Base-by-base conservation (phyloP, 2,329 filamentous ascomycete species). In the Acrocalymma vagum region DNA sequence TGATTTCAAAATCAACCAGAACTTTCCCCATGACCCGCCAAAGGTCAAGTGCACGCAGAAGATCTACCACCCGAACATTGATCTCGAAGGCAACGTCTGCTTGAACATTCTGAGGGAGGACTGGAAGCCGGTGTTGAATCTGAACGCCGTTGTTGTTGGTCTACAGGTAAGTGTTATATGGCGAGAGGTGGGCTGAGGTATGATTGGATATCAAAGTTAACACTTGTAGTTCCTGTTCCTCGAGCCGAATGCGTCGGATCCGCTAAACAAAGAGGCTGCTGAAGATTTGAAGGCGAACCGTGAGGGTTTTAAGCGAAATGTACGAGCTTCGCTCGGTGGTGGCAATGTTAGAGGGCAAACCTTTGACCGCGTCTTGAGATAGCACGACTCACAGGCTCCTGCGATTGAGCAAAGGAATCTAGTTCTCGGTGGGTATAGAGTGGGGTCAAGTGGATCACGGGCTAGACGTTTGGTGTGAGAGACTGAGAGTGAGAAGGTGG, bases 11-110 rank as follows among this genome's bases (percentile, higher is more conserved):
- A 95, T 99, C 76, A 91, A 90, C 72, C 88, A 93, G 67, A 94
- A 88, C 76, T 99, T 96, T 74, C 94, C 94, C 1, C 94, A 97
- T 75, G 92, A 97, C 70, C 92, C 94, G 50, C 94, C 94, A 14
- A 97, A 97, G 75, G 94, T 99, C 59, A 94, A 89, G 65, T 97
- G 94, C 76, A 88, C 86, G 58, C 90, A 99, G 74, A 97, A 96
- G 79, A 97, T 99, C 62, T 99, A 99, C 76, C 94, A 99, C 70
- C 94, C 94, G 5, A 99, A 99, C 72, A 99, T 99, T 68, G 94
- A 99, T 65, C 81, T 96, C 26, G 90, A 97, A 69, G 94, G 94
- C 58, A 99, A 99, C 68, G 92, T 99, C 50, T 99, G 94, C 77
- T 75, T 99, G 64, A 99, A 99, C 71, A 99, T 99, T 62, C 73